A percentile compares a stretch with the other conserved stretches of the same genome.
phyloP scores from a whole-genome alignment of 208 protist genomes.

The Leishmania gerbilli region DNA sequence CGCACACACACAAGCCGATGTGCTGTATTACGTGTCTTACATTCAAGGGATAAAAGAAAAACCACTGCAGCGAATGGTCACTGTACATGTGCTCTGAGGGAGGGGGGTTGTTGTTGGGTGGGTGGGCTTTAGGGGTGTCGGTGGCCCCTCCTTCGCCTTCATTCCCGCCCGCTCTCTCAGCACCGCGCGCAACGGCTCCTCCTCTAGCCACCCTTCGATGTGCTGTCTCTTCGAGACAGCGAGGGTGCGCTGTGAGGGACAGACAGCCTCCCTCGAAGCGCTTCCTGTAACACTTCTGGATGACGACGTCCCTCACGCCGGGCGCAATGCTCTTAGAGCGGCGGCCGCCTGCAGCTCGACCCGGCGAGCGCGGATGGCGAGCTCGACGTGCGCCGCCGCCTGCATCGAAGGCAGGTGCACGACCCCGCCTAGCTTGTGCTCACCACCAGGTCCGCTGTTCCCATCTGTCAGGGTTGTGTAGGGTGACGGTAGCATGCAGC shows the following conservation, averaged over 20 bases:
- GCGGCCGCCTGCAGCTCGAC: conserved; percentile 12
- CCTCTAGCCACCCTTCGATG: background rate
- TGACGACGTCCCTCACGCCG: background rate
- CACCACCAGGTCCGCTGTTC: background rate
- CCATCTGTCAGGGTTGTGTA: conserved; percentile 55
- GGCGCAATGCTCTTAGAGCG: background rate
- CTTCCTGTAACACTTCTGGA: background rate
- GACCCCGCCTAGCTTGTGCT: conserved; percentile 25
- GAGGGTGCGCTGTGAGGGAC: background rate
- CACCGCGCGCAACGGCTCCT: background rate
- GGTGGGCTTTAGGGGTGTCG: background rate
- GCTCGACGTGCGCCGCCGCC: conserved; percentile 1
- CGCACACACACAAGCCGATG: background rate
- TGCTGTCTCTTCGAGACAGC: background rate
- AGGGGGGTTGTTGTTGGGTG: background rate
- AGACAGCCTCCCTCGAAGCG: background rate
- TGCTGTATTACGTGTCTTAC: background rate
- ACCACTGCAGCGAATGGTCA: background rate
- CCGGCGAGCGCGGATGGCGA: conserved; percentile 23
- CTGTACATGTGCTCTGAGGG: background rate
- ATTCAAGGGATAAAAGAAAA: background rate
- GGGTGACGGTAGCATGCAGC: conserved; percentile 49
- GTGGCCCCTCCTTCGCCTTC: background rate
- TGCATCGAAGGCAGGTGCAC: conserved; percentile 44
- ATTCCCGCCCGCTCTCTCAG: background rate